A percentile compares a stretch with the other conserved stretches of the same genome.
Evolutionary conservation across 73 alveolate species (phyloP).

Genomic region (Durusdinium trenchii): DNA sequence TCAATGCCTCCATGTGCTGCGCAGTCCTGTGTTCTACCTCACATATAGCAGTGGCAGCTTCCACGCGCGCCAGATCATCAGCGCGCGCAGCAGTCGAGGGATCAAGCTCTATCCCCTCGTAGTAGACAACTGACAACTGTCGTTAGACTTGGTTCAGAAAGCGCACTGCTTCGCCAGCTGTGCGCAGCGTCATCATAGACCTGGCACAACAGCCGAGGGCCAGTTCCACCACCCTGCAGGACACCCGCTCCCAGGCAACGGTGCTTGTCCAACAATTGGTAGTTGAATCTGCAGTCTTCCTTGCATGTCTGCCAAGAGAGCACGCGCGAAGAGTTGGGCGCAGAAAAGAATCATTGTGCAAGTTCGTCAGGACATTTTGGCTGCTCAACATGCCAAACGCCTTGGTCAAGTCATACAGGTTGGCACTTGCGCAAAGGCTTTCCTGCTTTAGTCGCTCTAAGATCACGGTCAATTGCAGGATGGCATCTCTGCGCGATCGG

Average conservation of each 20-base stretch:
- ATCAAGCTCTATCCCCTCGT: background rate
- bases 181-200: background rate
- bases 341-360: background rate
- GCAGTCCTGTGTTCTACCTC: background rate
- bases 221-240: background rate
- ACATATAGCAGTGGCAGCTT: background rate
- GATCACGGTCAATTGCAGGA: background rate
- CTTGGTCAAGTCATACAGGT: background rate
- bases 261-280: background rate
- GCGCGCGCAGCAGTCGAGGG: too few species aligned
- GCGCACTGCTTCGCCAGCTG: too few species aligned
- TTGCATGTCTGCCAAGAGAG: background rate
- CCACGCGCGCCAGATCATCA: background rate
- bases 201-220: conserved; percentile 5
- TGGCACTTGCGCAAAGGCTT: background rate
- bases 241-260: conserved; percentile 19
- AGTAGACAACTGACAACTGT: background rate
- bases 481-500: conserved; percentile 31
- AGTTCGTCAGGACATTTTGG: background rate
- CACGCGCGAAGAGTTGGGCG: background rate
- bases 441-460: background rate
- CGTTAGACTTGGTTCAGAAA: too few species aligned
- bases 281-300: background rate
- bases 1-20: background rate
- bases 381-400: conserved; percentile 9